Conservation (phyloP, 2,329 filamentous ascomycete species). For the Diaporthe vaccinii region DNA sequence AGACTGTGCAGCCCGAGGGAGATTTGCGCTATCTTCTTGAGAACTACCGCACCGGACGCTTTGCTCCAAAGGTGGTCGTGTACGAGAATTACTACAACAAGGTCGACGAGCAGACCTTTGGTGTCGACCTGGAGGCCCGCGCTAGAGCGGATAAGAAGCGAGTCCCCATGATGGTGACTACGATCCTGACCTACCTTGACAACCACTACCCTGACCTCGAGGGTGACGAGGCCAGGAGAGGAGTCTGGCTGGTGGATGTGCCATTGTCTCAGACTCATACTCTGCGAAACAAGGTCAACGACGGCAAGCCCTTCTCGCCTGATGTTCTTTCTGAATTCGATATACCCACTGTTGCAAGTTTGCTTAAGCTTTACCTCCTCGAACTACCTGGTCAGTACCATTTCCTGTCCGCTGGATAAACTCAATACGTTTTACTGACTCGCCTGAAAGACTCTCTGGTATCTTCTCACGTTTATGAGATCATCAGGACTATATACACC, state of each 20-base stretch:
- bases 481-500: constrained; percentile 96
- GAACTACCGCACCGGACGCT: constrained; percentile 95
- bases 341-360: constrained; percentile 91
- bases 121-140: constrained; percentile 95
- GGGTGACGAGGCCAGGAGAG: constrained; percentile 91
- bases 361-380: constrained; percentile 93
- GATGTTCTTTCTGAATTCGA: constrained; percentile 90
- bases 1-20: constrained; percentile 93
- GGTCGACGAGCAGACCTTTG: constrained; percentile 97
- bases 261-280: constrained; percentile 87
- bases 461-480: constrained; percentile 98
- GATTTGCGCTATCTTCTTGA: constrained; percentile 95
- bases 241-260: constrained; percentile 95
- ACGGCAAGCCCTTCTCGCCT: constrained; percentile 82
- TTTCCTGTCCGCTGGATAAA: neutral
- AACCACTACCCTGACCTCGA: constrained; percentile 98
- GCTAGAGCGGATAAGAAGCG: constrained; percentile 95
- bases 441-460: constrained; percentile 88
- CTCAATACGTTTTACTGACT: constrained; percentile 46
- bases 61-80: constrained; percentile 88
- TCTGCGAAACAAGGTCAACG: constrained; percentile 85
- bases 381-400: constrained; percentile 86
- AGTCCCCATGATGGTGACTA: constrained; percentile 92
- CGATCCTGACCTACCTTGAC: constrained; percentile 93
- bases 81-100: constrained; percentile 99